Percentiles rank a stretch among this genome's conserved stretches.
Evolutionary conservation across 208 protist species (phyloP).

Genomic region (Vickermania spadyakhi): DNA sequence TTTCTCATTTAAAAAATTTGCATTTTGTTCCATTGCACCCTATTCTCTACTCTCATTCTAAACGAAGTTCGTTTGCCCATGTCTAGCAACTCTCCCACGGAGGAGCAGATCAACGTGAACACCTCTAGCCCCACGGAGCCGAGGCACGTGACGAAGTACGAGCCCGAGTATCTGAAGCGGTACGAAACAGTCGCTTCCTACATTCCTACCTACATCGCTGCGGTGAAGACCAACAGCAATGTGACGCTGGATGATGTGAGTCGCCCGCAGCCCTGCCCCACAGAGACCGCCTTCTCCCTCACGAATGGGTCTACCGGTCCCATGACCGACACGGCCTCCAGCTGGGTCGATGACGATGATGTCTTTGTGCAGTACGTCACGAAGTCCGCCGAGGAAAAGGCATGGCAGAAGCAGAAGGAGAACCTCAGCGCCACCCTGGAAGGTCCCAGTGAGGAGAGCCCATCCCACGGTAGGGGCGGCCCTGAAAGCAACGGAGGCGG

Average conservation of each 20-base stretch:
- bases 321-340: constrained; percentile 24
- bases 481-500: too few relatives aligned
- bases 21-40: too few relatives aligned
- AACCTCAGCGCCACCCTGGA: not conserved
- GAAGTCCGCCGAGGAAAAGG: not conserved
- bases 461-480: too few relatives aligned
- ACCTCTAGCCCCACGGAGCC: not conserved
- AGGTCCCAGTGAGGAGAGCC: too few relatives aligned
- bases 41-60: too few relatives aligned
- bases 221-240: constrained; percentile 17
- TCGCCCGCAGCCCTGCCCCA: constrained; percentile 2
- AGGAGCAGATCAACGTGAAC: too few relatives aligned
- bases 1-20: too few relatives aligned
- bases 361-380: constrained; percentile 28
- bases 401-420: not conserved
- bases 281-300: not conserved
- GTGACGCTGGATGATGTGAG: constrained; percentile 15
- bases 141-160: not conserved
- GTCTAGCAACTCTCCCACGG: too few relatives aligned
- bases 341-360: constrained; percentile 45
- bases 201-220: constrained; percentile 17
- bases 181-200: constrained; percentile 9
- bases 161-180: not conserved
- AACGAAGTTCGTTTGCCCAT: too few relatives aligned
- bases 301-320: constrained; percentile 24